phyloP scores from a whole-genome alignment of 2,329 filamentous ascomycete genomes.

The Bipolaris bicolor region DNA sequence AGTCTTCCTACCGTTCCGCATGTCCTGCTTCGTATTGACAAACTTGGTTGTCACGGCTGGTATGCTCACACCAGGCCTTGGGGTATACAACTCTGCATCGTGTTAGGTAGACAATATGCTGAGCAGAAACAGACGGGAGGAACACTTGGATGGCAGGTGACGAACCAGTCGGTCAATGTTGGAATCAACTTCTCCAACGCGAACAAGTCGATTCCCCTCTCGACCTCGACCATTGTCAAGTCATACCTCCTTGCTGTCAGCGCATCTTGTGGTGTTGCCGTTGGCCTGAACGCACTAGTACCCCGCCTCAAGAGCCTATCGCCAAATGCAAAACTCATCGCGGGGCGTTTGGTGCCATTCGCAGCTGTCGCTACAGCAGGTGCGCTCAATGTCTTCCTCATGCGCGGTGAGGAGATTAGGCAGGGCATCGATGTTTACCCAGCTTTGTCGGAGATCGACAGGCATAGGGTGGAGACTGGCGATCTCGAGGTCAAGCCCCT shows the following conservation, averaged over 20 bases:
- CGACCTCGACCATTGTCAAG: constrained; percentile 78
- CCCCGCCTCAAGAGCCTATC: constrained; percentile 79
- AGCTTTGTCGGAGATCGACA: constrained; percentile 73
- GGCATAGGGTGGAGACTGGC: constrained; percentile 67
- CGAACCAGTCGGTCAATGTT: constrained; percentile 97
- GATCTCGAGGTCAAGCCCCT: constrained; percentile 68
- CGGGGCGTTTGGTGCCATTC: constrained; percentile 91
- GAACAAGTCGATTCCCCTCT: constrained; percentile 93
- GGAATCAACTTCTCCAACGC: constrained; percentile 97
- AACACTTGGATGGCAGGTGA: constrained; percentile 91
- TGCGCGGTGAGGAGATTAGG: constrained; percentile 95
- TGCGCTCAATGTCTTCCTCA: constrained; percentile 93
- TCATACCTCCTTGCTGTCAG: constrained; percentile 92
- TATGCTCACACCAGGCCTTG: constrained; percentile 91
- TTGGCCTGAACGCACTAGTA: constrained; percentile 89
- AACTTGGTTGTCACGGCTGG: constrained; percentile 94
- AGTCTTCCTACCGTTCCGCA: constrained; percentile 93
- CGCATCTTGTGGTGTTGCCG: constrained; percentile 90
- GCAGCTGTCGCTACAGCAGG: constrained; percentile 92
- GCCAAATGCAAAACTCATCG: constrained; percentile 74
- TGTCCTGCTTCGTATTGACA: constrained; percentile 93
- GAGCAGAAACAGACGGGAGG: constrained; percentile 69
- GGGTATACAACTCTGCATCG: constrained; percentile 55
- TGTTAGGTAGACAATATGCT: constrained; percentile 21
- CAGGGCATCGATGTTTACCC: constrained; percentile 92